A percentile compares a stretch with the other conserved stretches of the same genome.
Conservation (phyloP, 208 protist species). For the Leptomonas seymouri region DNA sequence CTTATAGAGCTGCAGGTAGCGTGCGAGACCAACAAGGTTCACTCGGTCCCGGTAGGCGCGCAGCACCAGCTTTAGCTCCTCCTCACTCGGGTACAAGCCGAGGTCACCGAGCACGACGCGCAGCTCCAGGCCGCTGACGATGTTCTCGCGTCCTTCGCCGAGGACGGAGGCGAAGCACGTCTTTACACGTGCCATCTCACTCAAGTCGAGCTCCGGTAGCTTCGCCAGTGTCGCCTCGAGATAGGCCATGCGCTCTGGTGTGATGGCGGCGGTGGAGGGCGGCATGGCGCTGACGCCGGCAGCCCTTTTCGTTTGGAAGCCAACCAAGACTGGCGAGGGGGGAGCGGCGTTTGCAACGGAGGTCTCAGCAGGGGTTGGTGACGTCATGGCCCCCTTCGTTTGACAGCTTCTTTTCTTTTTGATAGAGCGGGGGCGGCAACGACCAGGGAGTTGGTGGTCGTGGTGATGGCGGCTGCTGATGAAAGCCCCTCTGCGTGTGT, state of each 20-base stretch:
- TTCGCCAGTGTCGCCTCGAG: constrained; percentile 34
- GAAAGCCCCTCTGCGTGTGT: neutral
- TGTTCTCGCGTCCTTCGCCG: constrained; percentile 59
- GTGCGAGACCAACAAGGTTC: constrained; percentile 58
- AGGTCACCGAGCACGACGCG: constrained; percentile 73
- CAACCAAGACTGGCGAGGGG: neutral
- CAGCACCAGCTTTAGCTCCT: constrained; percentile 67
- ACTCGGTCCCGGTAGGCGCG: constrained; percentile 57
- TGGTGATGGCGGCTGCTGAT: too few relatives aligned
- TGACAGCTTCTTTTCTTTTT: too few relatives aligned
- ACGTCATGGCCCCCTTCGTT: neutral
- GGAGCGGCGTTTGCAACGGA: neutral
- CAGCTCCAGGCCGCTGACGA: constrained; percentile 71
- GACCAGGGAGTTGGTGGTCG: too few relatives aligned
- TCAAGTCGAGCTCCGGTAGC: constrained; percentile 72
- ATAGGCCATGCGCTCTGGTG: constrained; percentile 20
- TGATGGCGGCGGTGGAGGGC: neutral
- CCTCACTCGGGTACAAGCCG: constrained; percentile 73
- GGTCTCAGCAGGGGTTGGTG: neutral
- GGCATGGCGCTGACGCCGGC: too few relatives aligned
- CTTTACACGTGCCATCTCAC: constrained; percentile 66
- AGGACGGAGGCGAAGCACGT: constrained; percentile 45
- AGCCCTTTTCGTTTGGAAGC: constrained; percentile 6
- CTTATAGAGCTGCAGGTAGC: constrained; percentile 90
- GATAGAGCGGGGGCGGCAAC: neutral